Conservation (phyloP, 148 eudicot species). For the Camellia japonica region DNA sequence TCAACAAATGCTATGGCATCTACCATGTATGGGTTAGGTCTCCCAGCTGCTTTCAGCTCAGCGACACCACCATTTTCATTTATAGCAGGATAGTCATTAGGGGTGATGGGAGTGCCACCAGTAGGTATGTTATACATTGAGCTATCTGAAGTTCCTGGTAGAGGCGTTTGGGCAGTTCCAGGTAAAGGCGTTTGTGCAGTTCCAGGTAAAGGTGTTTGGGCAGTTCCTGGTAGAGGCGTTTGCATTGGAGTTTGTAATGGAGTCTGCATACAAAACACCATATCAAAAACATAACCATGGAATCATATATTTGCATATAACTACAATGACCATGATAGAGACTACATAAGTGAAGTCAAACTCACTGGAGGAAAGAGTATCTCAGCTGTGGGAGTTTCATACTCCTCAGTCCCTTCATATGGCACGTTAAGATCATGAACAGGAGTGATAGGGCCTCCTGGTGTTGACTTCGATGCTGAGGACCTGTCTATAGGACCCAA, state of each 20-base stretch:
- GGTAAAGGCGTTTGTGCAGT: conserved; percentile 66
- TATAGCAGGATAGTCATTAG: conserved; percentile 58
- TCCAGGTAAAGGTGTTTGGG: conserved; percentile 50
- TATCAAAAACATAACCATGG: not conserved
- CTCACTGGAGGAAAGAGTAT: conserved; percentile 93
- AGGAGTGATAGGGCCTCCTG: conserved; percentile 56
- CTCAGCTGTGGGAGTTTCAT: conserved; percentile 96
- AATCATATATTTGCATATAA: not conserved
- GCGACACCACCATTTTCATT: conserved; percentile 38
- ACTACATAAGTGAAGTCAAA: not conserved
- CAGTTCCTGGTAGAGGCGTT: conserved; percentile 52
- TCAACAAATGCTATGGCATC: not conserved
- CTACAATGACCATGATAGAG: not conserved
- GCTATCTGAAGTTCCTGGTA: conserved; percentile 48
- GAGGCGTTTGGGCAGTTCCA: conserved; percentile 60
- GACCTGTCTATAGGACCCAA: conserved; percentile 72
- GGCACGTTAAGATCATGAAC: conserved; percentile 97
- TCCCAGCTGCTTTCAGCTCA: conserved; percentile 59
- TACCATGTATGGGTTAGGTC: conserved; percentile 89
- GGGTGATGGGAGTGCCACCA: conserved; percentile 61
- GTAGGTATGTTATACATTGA: conserved; percentile 80
- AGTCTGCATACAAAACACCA: conserved; percentile 43
- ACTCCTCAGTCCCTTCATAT: conserved; percentile 92
- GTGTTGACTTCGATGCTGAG: conserved; percentile 34
- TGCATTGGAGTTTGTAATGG: conserved; percentile 75